Evolutionary conservation across 371 early-diverging fungal genomes (phyloP), one percentile per base, ranked within the genome.

Genomic region (Syncephalis plumigaleata): DNA sequence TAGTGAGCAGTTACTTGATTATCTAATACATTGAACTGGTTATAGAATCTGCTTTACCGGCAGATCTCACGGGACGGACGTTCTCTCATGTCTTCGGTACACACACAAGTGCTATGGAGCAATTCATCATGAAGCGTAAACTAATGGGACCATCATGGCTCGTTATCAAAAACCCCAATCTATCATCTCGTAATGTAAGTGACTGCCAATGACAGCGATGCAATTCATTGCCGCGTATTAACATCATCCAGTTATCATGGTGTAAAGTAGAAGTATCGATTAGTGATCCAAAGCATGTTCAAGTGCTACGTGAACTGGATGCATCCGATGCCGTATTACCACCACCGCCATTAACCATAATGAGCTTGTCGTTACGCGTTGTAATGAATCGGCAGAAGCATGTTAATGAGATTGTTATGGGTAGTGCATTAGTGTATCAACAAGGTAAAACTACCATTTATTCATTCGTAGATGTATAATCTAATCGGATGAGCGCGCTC

Each of bases 101-200:
- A 2, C 73, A 75, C 40, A 91, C 92, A 2, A 71, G 73, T 20
- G 89, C 94, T 1, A 63, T 95, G n/a, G 98, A 98, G 60, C 75
- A 81, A 40, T 81, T 98, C 42, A 58, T 97, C 23, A 66, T 92
- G 22, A 91, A 94, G 58, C 78, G 93, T 37, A 81, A 87, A 53
- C 64, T 98, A 26, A 97, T 91, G 93, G 98, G 98, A 1, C 98
- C 98, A 1, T 83, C 84, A 52, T 98, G 98, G 98, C 62, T 98
- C 4, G 60, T 69, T 24, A 67, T 96, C 36, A 58, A 53, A 25
- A 51, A 73, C 27, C 64, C 75, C 3, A 50, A 49, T 31, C 49
- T 71, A 8, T 62, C 52, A 39, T 59, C 48, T 26, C 63, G 56
- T 9, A 73, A 66, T 48, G 77, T 73, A 62, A 53, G 57, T 54